Evolutionary conservation across 2,329 filamentous ascomycete genomes (phyloP).

Genomic region (Fusarium mexicanum): DNA sequence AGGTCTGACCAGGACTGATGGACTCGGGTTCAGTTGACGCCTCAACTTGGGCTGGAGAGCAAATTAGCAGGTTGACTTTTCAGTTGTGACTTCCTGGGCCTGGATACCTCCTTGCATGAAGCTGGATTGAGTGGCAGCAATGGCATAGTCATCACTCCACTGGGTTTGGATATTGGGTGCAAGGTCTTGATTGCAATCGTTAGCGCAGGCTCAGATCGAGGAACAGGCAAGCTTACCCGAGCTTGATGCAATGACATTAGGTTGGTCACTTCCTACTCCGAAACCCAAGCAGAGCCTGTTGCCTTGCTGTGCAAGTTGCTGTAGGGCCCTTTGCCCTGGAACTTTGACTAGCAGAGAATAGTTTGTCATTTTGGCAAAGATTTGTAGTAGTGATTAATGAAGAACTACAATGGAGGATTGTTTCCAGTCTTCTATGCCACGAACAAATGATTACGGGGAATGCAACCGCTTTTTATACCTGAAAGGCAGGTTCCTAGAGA

Average conservation of each 20-base stretch:
- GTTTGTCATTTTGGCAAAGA: neutral
- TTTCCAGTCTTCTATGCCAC: accelerated
- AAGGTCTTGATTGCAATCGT: accelerated
- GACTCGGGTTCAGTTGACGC: accelerated
- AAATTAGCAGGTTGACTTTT: neutral
- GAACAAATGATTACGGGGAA: accelerated
- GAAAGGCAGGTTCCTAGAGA: accelerated
- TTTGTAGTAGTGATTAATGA: accelerated
- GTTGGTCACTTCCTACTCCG: accelerated
- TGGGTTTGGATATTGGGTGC: accelerated
- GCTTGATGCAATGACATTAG: accelerated
- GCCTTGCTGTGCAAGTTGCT: accelerated
- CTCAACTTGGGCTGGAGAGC: neutral
- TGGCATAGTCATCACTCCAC: neutral
- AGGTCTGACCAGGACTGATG: accelerated
- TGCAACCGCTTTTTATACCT: neutral
- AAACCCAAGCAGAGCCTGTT: neutral
- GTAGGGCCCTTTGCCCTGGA: accelerated
- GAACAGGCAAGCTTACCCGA: accelerated
- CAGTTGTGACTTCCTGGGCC: accelerated
- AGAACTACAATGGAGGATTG: accelerated
- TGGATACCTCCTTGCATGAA: neutral
- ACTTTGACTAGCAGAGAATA: neutral
- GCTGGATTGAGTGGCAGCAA: accelerated
- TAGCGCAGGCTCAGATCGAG: accelerated